Evolutionary conservation across 208 protist genomes (phyloP).

Genomic region (Trypanosomatidae sp.): DNA sequence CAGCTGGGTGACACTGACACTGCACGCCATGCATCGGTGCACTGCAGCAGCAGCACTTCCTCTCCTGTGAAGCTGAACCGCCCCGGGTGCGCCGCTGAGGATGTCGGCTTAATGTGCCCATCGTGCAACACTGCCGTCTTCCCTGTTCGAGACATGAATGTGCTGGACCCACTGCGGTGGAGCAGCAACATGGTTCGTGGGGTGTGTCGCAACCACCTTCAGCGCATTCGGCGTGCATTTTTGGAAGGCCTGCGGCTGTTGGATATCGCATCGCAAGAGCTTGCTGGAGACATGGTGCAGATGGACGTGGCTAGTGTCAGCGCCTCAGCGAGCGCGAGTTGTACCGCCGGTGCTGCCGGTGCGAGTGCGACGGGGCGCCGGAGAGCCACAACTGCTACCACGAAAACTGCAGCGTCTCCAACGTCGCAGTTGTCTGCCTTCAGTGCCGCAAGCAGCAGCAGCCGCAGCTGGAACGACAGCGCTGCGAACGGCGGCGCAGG

Average conservation of each 20-base stretch:
- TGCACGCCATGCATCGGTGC: not conserved
- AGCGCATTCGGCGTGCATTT: conserved; percentile 76
- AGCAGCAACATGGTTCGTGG: conserved; percentile 89
- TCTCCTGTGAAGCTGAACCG: conserved; percentile 32
- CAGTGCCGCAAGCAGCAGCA: conserved; percentile 27
- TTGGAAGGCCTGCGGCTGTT: conserved; percentile 58
- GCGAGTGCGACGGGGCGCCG: not conserved
- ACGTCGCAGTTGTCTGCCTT: conserved; percentile 24
- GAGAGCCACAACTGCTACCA: not conserved
- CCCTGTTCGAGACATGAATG: conserved; percentile 86
- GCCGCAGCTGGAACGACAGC: conserved; percentile 20
- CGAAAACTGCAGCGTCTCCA: conserved; percentile 16
- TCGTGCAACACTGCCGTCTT: conserved; percentile 73
- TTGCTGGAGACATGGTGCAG: conserved; percentile 8
- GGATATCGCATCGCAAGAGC: conserved; percentile 37
- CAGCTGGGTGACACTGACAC: not conserved
- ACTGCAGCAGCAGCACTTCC: not conserved
- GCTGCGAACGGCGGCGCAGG: not conserved
- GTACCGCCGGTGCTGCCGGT: not conserved
- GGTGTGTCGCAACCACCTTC: conserved; percentile 82
- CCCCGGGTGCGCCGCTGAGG: conserved; percentile 31
- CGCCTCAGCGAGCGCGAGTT: not conserved
- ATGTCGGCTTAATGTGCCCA: conserved; percentile 49
- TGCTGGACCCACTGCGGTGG: conserved; percentile 91
- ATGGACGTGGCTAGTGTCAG: not conserved